Conservation (phyloP, 2,329 filamentous ascomycete species). For the Alternaria rosae region DNA sequence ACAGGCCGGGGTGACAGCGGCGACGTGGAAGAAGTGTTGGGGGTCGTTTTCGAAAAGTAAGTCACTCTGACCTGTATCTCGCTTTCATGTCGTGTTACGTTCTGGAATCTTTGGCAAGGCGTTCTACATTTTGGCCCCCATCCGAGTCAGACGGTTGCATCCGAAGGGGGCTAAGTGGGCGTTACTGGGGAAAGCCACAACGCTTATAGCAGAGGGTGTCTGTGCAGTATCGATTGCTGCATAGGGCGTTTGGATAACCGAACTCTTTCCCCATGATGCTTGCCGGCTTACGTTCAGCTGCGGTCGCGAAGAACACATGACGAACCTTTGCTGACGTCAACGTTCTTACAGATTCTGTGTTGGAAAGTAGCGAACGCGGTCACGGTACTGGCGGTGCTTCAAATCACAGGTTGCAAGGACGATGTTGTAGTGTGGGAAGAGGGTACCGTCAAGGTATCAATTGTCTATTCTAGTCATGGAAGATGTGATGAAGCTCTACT, state of each 20-base stretch:
- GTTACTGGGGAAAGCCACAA: conserved; percentile 25
- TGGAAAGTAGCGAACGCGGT: conserved; percentile 21
- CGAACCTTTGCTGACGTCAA: conserved; percentile 8
- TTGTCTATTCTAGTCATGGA: not conserved
- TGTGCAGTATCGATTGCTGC: conserved; percentile 10
- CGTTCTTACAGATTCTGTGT: conserved; percentile 31
- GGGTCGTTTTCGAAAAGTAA: conserved; percentile 97
- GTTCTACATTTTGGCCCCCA: conserved; percentile 8
- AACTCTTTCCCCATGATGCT: conserved; percentile 4
- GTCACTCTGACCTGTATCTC: conserved; percentile 42
- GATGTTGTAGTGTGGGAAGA: not conserved
- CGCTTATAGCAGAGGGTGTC: conserved; percentile 23
- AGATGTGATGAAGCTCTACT: not conserved
- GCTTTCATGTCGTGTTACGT: not conserved
- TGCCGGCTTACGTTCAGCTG: conserved; percentile 13
- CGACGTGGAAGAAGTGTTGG: conserved; percentile 94
- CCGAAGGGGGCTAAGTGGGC: conserved; percentile 6
- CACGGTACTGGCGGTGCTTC: not conserved
- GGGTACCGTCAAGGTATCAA: not conserved
- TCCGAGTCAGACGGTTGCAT: conserved; percentile 9
- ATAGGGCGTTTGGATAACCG: conserved; percentile 1
- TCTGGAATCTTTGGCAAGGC: conserved; percentile 9
- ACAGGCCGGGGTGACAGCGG: conserved; percentile 85
- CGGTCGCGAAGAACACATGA: not conserved
- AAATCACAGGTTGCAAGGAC: not conserved